Conservation (phyloP, 2,329 filamentous ascomycete species). For the Lizonia empirigonia region DNA sequence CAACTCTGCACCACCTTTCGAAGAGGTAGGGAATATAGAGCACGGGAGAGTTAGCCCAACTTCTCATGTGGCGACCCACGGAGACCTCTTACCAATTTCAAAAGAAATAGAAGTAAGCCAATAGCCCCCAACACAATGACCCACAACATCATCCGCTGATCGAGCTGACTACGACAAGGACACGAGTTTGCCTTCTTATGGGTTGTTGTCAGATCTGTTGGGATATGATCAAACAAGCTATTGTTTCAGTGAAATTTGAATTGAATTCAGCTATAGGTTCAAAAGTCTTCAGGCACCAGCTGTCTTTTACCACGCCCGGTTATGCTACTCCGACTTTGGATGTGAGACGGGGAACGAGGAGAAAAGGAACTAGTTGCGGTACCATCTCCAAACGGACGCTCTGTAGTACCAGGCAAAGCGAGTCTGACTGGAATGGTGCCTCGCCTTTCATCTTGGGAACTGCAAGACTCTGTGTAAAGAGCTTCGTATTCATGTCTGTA, state of each 20-base stretch:
- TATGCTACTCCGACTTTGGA: background rate
- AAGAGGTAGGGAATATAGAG: background rate
- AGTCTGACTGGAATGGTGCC: background rate
- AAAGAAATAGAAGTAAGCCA: background rate
- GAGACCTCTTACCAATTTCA: background rate
- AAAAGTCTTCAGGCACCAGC: background rate
- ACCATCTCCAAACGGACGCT: background rate
- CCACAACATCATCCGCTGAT: background rate
- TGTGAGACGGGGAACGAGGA: background rate
- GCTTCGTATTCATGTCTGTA: background rate
- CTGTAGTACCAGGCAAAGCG: background rate
- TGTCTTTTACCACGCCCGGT: background rate
- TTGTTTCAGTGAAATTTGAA: background rate
- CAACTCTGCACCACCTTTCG: background rate
- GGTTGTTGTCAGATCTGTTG: background rate
- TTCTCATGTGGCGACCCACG: background rate
- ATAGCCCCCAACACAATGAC: too few species aligned
- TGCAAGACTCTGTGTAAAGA: background rate
- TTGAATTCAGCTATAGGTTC: background rate
- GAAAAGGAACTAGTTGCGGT: background rate
- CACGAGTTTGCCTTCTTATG: background rate
- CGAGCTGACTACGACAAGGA: background rate
- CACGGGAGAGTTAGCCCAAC: background rate
- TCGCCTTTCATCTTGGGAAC: background rate
- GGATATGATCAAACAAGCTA: background rate